Percentiles rank a stretch among this genome's conserved stretches.
Evolutionary conservation across 1,139 yeast species (phyloP).

Genomic region (Geotrichum reessii): DNA sequence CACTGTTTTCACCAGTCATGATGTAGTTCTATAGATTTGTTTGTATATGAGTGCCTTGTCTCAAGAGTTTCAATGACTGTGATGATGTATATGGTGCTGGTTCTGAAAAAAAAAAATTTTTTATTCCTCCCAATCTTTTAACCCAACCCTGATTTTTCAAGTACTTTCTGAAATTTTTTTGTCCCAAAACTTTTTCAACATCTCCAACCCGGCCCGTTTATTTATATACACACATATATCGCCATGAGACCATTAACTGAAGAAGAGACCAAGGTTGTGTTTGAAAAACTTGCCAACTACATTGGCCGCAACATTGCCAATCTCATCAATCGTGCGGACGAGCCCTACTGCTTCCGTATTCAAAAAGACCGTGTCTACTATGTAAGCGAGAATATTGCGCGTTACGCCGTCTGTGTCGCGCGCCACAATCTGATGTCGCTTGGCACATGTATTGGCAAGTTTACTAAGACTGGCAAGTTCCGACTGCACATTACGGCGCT

Average conservation of each 20-base stretch:
- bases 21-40: background rate
- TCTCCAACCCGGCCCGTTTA: background rate
- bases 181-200: background rate
- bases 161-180: background rate
- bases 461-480: constrained; percentile 96
- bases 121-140: constrained; percentile 3
- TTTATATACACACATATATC: background rate
- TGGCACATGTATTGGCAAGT: constrained; percentile 91
- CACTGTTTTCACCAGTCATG: constrained; percentile 8
- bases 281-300: constrained; percentile 92
- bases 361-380: constrained; percentile 96
- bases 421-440: constrained; percentile 86
- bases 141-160: background rate
- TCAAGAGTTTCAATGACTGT: background rate
- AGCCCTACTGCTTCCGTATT: constrained; percentile 89
- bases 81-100: background rate
- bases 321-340: constrained; percentile 79
- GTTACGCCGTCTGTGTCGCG: constrained; percentile 83
- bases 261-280: constrained; percentile 92
- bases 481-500: constrained; percentile 91
- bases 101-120: background rate
- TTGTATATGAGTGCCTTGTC: background rate
- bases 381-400: constrained; percentile 76
- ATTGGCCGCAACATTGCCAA: constrained; percentile 91
- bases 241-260: constrained; percentile 92